These are phyloP conservation scores for Cryptosporidium viatorum DNA, from an alignment of 169 alveolate species.

Conservation along the genomic window DNA sequence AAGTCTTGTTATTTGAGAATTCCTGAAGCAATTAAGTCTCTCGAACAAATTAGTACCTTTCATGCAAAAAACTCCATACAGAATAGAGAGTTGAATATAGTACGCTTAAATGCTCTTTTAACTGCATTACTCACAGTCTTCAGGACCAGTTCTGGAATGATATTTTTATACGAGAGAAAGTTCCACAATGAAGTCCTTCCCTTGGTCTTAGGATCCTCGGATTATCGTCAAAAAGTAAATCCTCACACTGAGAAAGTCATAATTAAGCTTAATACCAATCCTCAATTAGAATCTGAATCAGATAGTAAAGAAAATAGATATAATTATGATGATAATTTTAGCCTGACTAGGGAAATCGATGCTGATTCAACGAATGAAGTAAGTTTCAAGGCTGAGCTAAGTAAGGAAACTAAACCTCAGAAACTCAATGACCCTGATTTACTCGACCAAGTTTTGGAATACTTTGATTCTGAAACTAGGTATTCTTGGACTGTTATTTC, in stretches of 20 bases:
- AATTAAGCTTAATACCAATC: not conserved
- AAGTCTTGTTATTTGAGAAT: constrained; percentile 13
- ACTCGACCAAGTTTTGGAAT: constrained; percentile 4
- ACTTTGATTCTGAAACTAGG: constrained; percentile 14
- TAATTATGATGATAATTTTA: not conserved
- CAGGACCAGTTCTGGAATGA: constrained; percentile 29
- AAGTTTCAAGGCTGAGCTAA: not conserved
- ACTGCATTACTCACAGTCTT: constrained; percentile 33
- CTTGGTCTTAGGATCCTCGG: not conserved
- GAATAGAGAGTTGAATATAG: not conserved
- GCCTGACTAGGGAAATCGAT: not conserved
- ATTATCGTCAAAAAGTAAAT: not conserved
- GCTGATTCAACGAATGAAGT: not conserved
- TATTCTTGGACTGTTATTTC: constrained; percentile 18
- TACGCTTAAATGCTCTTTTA: constrained; percentile 9
- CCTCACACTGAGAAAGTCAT: not conserved
- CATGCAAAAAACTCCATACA: not conserved
- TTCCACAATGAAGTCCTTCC: constrained; percentile 10
- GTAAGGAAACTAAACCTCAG: not conserved
- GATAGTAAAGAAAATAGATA: not conserved
- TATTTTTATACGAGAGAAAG: constrained; percentile 33
- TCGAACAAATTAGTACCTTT: not conserved
- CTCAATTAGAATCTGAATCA: not conserved
- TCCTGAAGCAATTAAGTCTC: not conserved
- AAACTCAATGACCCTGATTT: not conserved